Evolutionary conservation across 148 eudicot species (phyloP).

Genomic region (Cornus kousa): DNA sequence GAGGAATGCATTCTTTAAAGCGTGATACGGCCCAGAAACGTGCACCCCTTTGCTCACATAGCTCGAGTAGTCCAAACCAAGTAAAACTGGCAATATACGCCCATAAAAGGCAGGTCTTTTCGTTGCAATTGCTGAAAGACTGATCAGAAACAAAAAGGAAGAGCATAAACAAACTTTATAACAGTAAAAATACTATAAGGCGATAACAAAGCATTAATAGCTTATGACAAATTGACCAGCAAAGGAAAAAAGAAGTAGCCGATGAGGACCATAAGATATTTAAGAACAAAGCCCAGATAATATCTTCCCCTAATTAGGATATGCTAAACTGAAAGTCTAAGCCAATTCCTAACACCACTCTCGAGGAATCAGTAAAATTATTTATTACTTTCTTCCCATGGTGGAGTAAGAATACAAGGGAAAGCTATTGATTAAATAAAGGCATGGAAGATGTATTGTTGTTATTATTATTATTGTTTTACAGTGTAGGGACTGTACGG

Average conservation of each 20-base stretch:
- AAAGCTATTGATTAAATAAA: no score
- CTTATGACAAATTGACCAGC: not conserved
- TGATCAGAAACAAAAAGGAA: constrained; percentile 29
- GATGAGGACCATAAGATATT: not conserved
- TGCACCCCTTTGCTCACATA: constrained; percentile 56
- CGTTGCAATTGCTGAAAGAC: constrained; percentile 79
- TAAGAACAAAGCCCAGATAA: not conserved
- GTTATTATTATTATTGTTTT: not conserved
- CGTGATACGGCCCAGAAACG: constrained; percentile 69
- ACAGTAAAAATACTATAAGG: not conserved
- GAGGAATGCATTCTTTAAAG: constrained; percentile 81
- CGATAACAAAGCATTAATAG: not conserved
- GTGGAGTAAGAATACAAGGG: not conserved
- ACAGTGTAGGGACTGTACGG: not conserved
- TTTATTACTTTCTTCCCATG: not conserved
- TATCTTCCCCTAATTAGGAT: not conserved
- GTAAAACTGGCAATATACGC: constrained; percentile 87
- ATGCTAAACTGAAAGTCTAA: not conserved
- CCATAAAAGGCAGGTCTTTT: constrained; percentile 97
- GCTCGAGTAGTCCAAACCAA: constrained; percentile 79
- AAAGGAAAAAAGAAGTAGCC: not conserved
- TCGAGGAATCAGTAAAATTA: not conserved
- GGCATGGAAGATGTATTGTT: not conserved
- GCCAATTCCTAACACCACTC: not conserved
- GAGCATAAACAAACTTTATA: not conserved